Base-by-base conservation (phyloP, 1,284 basidiomycete genomes). In the Volvariella surrecta region DNA sequence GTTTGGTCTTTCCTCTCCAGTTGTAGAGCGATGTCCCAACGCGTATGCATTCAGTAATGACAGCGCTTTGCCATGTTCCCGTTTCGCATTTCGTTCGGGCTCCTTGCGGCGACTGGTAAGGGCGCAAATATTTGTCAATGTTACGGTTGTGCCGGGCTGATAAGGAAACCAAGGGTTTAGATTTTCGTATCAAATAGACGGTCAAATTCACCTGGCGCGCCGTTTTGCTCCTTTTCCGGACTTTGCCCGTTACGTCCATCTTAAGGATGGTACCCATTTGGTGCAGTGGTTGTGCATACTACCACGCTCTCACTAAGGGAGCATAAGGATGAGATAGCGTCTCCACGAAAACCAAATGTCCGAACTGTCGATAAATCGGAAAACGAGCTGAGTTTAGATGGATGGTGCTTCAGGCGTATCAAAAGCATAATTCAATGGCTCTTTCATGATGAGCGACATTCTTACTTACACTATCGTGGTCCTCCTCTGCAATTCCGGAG, bases 341-440 rank as follows among this genome's bases (percentile, higher is more conserved):
- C 96, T 13, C 96, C 96, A 22, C 95, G 79, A 56, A 99, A 99
- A 0, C 96, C 96, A 60, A 98, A 98, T 0, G 94, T 94, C 2
- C 68, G 66, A 3, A 99, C 79, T 0, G 74, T 66, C 0, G 78
- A 68, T 1, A 99, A 74, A 54, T 92, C 89, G 2, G 76, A 67
- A 54, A 89, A 90, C 1, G 79, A 75, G 0, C 79, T 64, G 0
- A 99, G 71, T 60, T 99, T 99, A 11, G 94, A 97, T 0, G 95
- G 99, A 58, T 94, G 81, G 55, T 98, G 90, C 59, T 96, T 97
- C 45, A 94, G 68, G 1, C 80, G 93, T 89, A 51, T 10, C 39
- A 35, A 40, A 32, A 42, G 13, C 37, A 24, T 20, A 40, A 48
- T 30, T 35, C 21, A 39, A 42, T 32, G 16, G 39, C 20, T 8